Percentiles rank a stretch among this genome's conserved stretches.
Conservation (phyloP, 495 filamentous ascomycete genomes). For the Podospora tetraspora region DNA sequence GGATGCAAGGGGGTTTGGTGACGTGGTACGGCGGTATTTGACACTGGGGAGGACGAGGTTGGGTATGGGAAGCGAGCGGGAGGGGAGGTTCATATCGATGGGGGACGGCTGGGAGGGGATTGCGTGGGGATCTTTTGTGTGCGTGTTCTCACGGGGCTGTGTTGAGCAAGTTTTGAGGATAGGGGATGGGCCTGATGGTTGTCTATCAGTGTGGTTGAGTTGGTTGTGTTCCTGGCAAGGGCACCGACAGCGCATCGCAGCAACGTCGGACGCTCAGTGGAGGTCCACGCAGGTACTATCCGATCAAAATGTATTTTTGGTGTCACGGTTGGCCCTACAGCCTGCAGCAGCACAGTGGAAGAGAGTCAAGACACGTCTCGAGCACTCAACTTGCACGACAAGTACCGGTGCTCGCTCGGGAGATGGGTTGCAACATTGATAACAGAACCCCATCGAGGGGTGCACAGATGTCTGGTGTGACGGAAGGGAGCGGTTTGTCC, state of each 20-base stretch:
- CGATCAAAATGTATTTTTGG: slow-evolving; percentile 5
- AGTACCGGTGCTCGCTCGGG: neutral
- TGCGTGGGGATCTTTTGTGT: neutral
- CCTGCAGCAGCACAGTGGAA: neutral
- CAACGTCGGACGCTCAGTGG: neutral
- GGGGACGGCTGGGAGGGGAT: neutral
- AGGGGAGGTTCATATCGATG: neutral
- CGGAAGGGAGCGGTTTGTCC: neutral
- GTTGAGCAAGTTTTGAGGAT: neutral
- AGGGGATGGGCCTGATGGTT: neutral
- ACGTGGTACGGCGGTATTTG: neutral
- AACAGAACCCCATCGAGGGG: neutral
- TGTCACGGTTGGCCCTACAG: neutral
- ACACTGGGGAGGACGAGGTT: neutral
- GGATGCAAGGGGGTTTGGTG: neutral
- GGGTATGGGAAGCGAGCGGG: neutral
- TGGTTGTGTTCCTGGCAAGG: neutral
- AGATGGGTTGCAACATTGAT: neutral
- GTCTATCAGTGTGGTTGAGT: neutral
- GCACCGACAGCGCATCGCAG: neutral
- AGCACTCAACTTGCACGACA: neutral
- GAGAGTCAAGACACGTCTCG: neutral
- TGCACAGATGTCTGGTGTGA: neutral
- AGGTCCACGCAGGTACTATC: neutral
- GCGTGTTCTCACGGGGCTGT: neutral